Percentiles rank a stretch among this genome's conserved stretches.
Evolutionary conservation across 1,139 yeast genomes (phyloP).

Genomic region (Suhomyces choctaworum): DNA sequence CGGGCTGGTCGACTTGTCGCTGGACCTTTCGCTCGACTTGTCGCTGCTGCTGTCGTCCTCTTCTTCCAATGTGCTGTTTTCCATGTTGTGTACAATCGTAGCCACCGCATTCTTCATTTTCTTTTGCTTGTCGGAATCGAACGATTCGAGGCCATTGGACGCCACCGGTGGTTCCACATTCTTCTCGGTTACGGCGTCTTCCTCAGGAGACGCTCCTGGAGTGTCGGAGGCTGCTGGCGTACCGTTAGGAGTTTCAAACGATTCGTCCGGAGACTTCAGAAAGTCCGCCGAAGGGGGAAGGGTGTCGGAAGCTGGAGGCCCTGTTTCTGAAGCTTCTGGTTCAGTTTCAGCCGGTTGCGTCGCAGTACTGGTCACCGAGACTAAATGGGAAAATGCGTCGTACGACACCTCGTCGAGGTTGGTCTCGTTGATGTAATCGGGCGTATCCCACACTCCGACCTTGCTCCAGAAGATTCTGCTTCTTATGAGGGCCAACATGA

Average conservation of each 20-base stretch:
- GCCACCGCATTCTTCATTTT: constrained; percentile 11
- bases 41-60: constrained; percentile 12
- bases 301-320: background rate
- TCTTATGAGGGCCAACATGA: constrained; percentile 32
- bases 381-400: constrained; percentile 13
- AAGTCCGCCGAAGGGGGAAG: background rate
- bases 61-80: constrained; percentile 9
- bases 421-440: constrained; percentile 30
- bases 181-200: background rate
- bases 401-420: constrained; percentile 18
- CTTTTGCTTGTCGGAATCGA: background rate
- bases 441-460: constrained; percentile 63
- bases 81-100: constrained; percentile 13
- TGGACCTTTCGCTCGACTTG: constrained; percentile 9
- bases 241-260: background rate
- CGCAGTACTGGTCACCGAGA: background rate
- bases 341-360: no score
- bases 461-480: constrained; percentile 77
- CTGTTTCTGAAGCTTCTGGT: background rate
- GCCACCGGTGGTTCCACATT: background rate
- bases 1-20: constrained; percentile 2
- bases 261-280: constrained; percentile 1
- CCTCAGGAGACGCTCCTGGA: background rate
- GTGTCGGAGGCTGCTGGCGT: background rate
- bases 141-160: background rate